These are phyloP conservation scores for Kazachstania viticola DNA, from an alignment of 805 yeast genomes.

Conservation along the genomic window DNA sequence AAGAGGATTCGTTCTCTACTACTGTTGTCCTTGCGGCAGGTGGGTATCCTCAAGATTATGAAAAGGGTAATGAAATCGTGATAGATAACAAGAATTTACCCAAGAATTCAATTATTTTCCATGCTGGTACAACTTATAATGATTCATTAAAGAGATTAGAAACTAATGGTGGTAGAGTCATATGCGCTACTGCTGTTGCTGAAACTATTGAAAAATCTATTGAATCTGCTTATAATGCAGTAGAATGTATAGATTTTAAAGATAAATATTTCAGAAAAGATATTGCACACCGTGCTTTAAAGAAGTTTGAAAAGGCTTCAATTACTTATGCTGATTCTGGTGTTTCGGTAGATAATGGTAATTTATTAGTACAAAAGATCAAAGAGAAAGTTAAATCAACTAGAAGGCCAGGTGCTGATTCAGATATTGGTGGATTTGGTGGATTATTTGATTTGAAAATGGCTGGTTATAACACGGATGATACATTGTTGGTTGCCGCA, in stretches of 20 bases:
- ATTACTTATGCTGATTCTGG: slow-evolving; percentile 94
- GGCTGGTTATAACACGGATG: slow-evolving; percentile 70
- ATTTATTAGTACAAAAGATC: slow-evolving; percentile 77
- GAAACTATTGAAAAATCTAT: slow-evolving; percentile 69
- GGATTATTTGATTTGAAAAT: slow-evolving; percentile 85
- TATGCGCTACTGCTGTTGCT: slow-evolving; percentile 86
- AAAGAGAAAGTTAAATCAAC: slow-evolving; percentile 87
- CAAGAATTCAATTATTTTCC: slow-evolving; percentile 62
- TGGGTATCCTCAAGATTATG: slow-evolving; percentile 86
- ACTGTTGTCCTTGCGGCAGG: slow-evolving; percentile 96
- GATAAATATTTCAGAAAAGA: slow-evolving; percentile 81
- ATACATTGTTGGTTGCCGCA: slow-evolving; percentile 85
- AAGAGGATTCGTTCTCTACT: slow-evolving; percentile 53
- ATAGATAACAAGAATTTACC: slow-evolving; percentile 26
- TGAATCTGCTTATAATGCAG: slow-evolving; percentile 76
- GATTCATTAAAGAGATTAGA: slow-evolving; percentile 43
- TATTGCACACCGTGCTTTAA: slow-evolving; percentile 93
- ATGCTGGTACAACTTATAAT: slow-evolving; percentile 76
- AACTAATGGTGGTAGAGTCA: slow-evolving; percentile 94
- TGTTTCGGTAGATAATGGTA: slow-evolving; percentile 95
- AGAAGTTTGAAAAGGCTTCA: slow-evolving; percentile 22
- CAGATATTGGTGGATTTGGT: slow-evolving; percentile 98
- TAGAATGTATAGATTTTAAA: slow-evolving; percentile 57
- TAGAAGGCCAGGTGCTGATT: slow-evolving; percentile 90
- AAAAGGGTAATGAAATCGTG: slow-evolving; percentile 76